A percentile compares a stretch with the other conserved stretches of the same genome.
Evolutionary conservation across 805 yeast genomes (phyloP).

Genomic region (Cyberlindnera lachancei): DNA sequence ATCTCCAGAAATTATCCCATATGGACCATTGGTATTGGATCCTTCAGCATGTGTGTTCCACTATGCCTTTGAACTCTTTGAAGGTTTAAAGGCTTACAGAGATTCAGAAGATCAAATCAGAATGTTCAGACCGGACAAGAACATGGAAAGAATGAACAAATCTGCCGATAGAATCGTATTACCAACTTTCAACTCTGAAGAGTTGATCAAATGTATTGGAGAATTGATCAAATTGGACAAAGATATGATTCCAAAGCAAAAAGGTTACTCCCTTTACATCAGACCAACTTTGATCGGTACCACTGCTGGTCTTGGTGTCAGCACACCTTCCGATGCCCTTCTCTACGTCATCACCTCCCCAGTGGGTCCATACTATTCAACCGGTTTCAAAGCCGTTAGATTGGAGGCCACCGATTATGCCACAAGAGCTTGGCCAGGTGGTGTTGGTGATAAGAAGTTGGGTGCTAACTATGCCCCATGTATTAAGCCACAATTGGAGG

Average conservation of each 20-base stretch:
- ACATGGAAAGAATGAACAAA: conserved; percentile 84
- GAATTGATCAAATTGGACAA: conserved; percentile 70
- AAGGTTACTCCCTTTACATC: conserved; percentile 86
- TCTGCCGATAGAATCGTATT: conserved; percentile 86
- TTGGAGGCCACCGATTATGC: conserved; percentile 95
- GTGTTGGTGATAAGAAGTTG: conserved; percentile 90
- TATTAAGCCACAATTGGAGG: conserved; percentile 81
- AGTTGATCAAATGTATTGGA: conserved; percentile 67
- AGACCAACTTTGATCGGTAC: conserved; percentile 97
- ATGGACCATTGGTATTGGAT: conserved; percentile 66
- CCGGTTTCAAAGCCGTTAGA: conserved; percentile 93
- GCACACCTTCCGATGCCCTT: conserved; percentile 72
- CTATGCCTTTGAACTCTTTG: conserved; percentile 91
- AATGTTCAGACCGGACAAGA: conserved; percentile 85
- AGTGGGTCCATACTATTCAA: conserved; percentile 92
- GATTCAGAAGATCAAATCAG: conserved; percentile 58
- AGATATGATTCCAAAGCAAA: conserved; percentile 72
- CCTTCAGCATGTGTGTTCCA: conserved; percentile 91
- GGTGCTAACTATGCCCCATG: conserved; percentile 99
- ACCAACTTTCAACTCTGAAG: conserved; percentile 78
- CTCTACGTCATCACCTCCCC: conserved; percentile 88
- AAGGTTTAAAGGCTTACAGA: conserved; percentile 90
- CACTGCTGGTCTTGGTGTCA: conserved; percentile 80
- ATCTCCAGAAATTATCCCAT: conserved; percentile 82
- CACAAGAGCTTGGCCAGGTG: conserved; percentile 99